Evolutionary conservation across 805 yeast genomes (phyloP).

Genomic region (Danielozyma ontarioensis): DNA sequence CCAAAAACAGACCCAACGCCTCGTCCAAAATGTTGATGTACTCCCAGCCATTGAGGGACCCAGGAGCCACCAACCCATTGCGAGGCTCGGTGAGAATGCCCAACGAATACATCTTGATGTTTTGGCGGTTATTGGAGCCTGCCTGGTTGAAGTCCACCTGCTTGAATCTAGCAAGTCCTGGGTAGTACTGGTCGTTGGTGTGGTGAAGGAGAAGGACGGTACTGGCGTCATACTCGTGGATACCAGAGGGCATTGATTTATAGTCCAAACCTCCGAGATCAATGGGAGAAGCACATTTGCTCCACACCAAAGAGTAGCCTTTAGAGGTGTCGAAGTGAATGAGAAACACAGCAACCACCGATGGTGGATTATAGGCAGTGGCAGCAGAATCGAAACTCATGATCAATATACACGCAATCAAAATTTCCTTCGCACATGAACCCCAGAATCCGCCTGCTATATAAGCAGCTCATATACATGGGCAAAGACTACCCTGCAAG

Average conservation of each 20-base stretch:
- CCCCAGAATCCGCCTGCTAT: constrained; percentile 16
- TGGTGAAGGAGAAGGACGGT: constrained; percentile 28
- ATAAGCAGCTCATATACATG: constrained; percentile 26
- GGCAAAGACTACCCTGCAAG: constrained; percentile 30
- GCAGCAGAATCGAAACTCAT: no score
- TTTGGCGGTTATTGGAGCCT: constrained; percentile 13
- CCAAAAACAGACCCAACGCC: constrained; percentile 19
- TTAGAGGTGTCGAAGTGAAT: constrained; percentile 28
- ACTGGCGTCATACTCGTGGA: constrained; percentile 28
- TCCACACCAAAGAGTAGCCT: constrained; percentile 38
- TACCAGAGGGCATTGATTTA: constrained; percentile 36
- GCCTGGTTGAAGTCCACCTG: constrained; percentile 11
- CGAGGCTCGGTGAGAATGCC: constrained; percentile 53
- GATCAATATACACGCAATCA: no score
- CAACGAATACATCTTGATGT: constrained; percentile 58
- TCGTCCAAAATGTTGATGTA: constrained; percentile 30
- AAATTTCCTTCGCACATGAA: no score
- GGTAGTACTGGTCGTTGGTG: constrained; percentile 16
- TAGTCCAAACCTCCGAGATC: constrained; percentile 31
- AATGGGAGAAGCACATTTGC: constrained; percentile 13
- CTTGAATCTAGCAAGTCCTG: constrained; percentile 32
- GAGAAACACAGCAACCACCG: constrained; percentile 27
- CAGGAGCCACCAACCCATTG: constrained; percentile 13
- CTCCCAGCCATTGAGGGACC: constrained; percentile 43
- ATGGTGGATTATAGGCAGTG: constrained; percentile 12